Conservation (phyloP, 495 filamentous ascomycete species). For the Podospora comata region DNA sequence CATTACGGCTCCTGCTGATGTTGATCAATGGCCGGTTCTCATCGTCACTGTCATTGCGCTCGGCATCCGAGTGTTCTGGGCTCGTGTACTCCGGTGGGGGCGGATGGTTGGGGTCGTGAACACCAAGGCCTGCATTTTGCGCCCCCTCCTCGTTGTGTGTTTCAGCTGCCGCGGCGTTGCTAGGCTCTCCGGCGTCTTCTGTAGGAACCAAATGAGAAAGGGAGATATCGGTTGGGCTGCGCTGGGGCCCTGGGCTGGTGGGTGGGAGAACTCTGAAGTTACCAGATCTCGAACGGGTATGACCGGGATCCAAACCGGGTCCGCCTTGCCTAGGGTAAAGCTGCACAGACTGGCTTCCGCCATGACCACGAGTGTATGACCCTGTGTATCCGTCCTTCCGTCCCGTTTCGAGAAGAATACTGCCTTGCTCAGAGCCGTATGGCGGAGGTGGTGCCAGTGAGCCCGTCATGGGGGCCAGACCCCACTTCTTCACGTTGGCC, state of each 20-base stretch:
- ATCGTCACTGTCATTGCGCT: slow-evolving; percentile 49
- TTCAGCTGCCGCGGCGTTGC: slow-evolving; percentile 45
- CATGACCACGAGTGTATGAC: slow-evolving; percentile 53
- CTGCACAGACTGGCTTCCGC: slow-evolving; percentile 46
- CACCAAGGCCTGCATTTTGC: slow-evolving; percentile 37
- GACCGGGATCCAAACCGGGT: slow-evolving; percentile 37
- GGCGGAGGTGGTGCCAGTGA: slow-evolving; percentile 92
- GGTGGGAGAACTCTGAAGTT: slow-evolving; percentile 65
- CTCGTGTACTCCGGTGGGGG: slow-evolving; percentile 74
- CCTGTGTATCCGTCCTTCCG: slow-evolving; percentile 58
- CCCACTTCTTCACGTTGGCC: slow-evolving; percentile 99
- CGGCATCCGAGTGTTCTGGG: slow-evolving; percentile 53
- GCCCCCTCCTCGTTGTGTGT: slow-evolving; percentile 35
- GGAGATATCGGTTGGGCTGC: slow-evolving; percentile 95
- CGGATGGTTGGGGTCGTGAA: slow-evolving; percentile 39
- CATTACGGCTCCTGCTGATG: slow-evolving; percentile 40
- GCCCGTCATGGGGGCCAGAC: slow-evolving; percentile 90
- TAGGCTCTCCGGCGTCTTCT: slow-evolving; percentile 75
- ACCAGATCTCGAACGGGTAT: slow-evolving; percentile 55
- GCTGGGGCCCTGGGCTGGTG: slow-evolving; percentile 81
- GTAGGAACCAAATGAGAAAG: slow-evolving; percentile 71
- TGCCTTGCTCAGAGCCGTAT: slow-evolving; percentile 93
- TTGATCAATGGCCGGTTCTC: slow-evolving; percentile 41
- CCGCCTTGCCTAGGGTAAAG: slow-evolving; percentile 35
- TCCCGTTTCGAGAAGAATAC: slow-evolving; percentile 87